These are phyloP conservation scores for Ceratocystis harringtonii DNA, from an alignment of 2,329 filamentous ascomycete species.

Conservation along the genomic window DNA sequence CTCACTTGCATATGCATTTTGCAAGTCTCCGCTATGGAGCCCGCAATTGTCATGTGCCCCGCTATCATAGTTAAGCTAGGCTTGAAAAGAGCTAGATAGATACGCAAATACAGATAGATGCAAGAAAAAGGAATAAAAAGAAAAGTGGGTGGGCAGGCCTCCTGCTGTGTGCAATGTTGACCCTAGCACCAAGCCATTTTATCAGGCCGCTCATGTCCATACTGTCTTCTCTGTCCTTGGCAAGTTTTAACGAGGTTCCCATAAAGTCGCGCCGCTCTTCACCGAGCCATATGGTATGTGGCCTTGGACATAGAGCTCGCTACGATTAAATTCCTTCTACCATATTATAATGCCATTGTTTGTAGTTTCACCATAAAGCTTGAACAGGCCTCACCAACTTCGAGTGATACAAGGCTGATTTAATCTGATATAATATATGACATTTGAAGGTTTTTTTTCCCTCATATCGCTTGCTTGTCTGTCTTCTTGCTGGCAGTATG, in stretches of 20 bases:
- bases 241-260: background rate
- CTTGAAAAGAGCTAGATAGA: background rate
- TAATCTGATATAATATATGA: background rate
- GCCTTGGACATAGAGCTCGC: no score
- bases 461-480: background rate
- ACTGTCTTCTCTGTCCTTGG: background rate
- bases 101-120: background rate
- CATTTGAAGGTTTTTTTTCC: background rate
- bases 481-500: background rate
- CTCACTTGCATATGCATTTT: background rate
- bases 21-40: background rate
- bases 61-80: background rate
- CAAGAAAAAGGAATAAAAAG: background rate
- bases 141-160: background rate
- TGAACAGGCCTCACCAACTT: background rate
- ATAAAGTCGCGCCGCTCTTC: background rate
- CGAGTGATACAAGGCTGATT: slow-evolving; percentile 1
- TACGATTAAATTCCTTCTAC: background rate
- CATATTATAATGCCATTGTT: background rate
- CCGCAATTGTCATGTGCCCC: background rate
- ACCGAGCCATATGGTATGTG: background rate
- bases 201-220: background rate
- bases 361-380: background rate
- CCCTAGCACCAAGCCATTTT: background rate
- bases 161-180: background rate